phyloP scores from a whole-genome alignment of 306 rosid species.

The Inga laurina region DNA sequence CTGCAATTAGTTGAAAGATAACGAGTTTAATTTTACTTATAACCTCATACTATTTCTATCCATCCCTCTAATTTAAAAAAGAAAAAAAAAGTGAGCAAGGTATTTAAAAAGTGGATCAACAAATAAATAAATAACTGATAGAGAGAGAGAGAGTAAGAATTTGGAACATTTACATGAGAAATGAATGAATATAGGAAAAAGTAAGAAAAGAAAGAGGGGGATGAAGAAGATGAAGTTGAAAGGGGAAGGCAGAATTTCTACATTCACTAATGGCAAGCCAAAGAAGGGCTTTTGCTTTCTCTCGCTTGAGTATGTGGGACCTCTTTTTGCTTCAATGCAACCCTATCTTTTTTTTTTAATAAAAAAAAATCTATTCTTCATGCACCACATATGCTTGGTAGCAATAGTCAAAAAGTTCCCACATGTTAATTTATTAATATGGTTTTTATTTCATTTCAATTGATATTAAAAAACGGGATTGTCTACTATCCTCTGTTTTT shows the following conservation, averaged over 20 bases:
- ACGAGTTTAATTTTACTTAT: too few species aligned
- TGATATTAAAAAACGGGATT: neutral
- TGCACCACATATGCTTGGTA: conserved; percentile 46
- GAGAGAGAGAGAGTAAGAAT: neutral
- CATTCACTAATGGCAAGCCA: conserved; percentile 49
- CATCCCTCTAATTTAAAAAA: too few species aligned
- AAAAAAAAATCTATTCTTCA: conserved; percentile 13
- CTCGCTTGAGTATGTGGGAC: conserved; percentile 49
- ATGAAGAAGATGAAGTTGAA: conserved; percentile 42
- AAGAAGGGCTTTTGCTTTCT: conserved; percentile 48
- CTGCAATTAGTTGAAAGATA: too few species aligned
- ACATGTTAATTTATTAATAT: conserved; percentile 37
- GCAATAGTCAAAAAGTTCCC: conserved; percentile 58
- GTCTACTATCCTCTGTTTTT: too few species aligned
- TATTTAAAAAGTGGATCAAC: neutral
- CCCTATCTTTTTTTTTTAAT: conserved; percentile 42
- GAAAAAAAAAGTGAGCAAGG: too few species aligned
- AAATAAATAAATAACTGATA: too few species aligned
- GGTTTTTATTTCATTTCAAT: conserved; percentile 9
- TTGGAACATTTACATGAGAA: conserved; percentile 31
- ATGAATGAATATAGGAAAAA: conserved; percentile 27
- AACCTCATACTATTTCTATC: too few species aligned
- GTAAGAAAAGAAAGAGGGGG: conserved; percentile 17
- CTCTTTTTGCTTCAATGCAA: conserved; percentile 69
- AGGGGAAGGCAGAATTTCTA: conserved; percentile 75